phyloP scores from a whole-genome alignment of 768 basidiomycete genomes.

The Strobilomyces echinocephalus region DNA sequence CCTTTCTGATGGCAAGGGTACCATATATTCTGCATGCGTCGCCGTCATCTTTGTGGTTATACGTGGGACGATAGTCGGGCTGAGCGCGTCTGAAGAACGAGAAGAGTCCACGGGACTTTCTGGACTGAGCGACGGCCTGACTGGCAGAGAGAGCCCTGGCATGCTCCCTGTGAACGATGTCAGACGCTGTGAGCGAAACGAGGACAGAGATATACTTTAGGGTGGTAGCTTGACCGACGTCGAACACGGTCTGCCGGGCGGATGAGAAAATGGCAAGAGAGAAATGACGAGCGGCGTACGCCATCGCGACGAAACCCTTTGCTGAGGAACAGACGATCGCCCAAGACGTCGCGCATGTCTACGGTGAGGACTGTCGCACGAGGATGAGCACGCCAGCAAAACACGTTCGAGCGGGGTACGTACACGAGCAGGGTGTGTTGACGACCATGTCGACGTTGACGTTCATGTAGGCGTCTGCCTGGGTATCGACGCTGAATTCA shows the following conservation, averaged over 20 bases:
- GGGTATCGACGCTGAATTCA: constrained; percentile 80
- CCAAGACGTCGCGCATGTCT: constrained; percentile 89
- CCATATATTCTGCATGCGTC: constrained; percentile 46
- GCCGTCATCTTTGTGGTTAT: constrained; percentile 61
- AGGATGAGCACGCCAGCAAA: not conserved
- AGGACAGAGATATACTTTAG: too few relatives aligned
- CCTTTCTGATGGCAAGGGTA: too few relatives aligned
- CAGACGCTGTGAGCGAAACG: too few relatives aligned
- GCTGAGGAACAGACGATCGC: constrained; percentile 84
- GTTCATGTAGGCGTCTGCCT: constrained; percentile 57
- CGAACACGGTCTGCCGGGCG: constrained; percentile 60
- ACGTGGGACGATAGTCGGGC: constrained; percentile 29
- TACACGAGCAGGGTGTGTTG: constrained; percentile 90
- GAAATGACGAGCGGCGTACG: constrained; percentile 37
- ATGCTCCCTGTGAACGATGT: too few relatives aligned
- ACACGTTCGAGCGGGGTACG: constrained; percentile 32
- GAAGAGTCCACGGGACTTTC: too few relatives aligned
- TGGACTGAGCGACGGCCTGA: too few relatives aligned
- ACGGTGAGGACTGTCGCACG: constrained; percentile 66
- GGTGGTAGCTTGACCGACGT: constrained; percentile 21
- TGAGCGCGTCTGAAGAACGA: too few relatives aligned
- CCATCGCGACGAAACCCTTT: constrained; percentile 80
- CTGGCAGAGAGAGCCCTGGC: too few relatives aligned
- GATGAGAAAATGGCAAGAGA: not conserved
- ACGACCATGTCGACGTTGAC: constrained; percentile 92